Conservation (phyloP, 805 yeast species). For the Candida nemodendra region DNA sequence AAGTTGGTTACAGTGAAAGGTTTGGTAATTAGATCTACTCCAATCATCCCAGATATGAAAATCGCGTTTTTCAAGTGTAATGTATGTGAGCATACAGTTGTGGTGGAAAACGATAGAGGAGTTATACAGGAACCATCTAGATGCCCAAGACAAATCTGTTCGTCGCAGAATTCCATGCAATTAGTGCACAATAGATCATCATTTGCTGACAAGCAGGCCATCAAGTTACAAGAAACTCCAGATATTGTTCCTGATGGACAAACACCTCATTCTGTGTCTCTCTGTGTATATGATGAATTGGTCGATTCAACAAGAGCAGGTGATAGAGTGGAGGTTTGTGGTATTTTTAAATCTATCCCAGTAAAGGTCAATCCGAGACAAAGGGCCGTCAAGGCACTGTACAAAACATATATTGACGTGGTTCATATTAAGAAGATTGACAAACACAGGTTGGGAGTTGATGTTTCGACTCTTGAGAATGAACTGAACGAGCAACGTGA, state of each 20-base stretch:
- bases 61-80: slow-evolving; percentile 94
- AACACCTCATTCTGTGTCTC: slow-evolving; percentile 93
- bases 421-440: slow-evolving; percentile 90
- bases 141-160: slow-evolving; percentile 89
- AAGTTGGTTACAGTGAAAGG: slow-evolving; percentile 91
- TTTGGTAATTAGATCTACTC: slow-evolving; percentile 79
- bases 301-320: slow-evolving; percentile 96
- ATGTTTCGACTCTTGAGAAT: slow-evolving; percentile 64
- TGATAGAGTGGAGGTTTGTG: slow-evolving; percentile 93
- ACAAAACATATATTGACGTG: slow-evolving; percentile 91
- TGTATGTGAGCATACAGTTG: slow-evolving; percentile 90
- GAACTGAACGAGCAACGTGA: slow-evolving; percentile 61
- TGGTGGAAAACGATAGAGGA: slow-evolving; percentile 93
- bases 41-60: slow-evolving; percentile 97
- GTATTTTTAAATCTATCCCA: slow-evolving; percentile 90
- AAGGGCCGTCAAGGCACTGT: slow-evolving; percentile 77
- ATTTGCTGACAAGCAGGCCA: slow-evolving; percentile 93
- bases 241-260: slow-evolving; percentile 97
- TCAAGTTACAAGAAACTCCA: slow-evolving; percentile 77
- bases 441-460: slow-evolving; percentile 76
- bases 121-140: slow-evolving; percentile 87
- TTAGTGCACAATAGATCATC: slow-evolving; percentile 88
- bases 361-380: slow-evolving; percentile 84
- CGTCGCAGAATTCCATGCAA: slow-evolving; percentile 81
- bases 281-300: slow-evolving; percentile 92